These are phyloP conservation scores for Circinella minor DNA, from an alignment of 371 early-diverging fungal genomes.

Conservation along the genomic window DNA sequence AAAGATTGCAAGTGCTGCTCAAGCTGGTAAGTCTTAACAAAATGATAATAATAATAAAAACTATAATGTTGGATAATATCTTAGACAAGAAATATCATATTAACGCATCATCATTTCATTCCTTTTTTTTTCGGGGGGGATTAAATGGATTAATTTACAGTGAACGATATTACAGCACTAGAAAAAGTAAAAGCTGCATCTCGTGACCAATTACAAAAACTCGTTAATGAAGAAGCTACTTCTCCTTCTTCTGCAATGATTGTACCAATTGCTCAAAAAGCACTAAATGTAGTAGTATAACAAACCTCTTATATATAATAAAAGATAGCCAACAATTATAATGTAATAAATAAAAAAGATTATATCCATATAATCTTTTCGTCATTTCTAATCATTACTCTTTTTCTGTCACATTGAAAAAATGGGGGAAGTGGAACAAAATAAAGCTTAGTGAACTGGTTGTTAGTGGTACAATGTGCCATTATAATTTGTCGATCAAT, in stretches of 20 bases:
- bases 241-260: background rate
- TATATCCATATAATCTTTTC: background rate
- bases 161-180: background rate
- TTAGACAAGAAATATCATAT: too few relatives aligned
- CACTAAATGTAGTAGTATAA: conserved; percentile 1
- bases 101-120: too few relatives aligned
- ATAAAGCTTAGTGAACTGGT: background rate
- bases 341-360: background rate
- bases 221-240: conserved; percentile 3
- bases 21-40: conserved; percentile 25
- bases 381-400: background rate
- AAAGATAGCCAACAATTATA: background rate
- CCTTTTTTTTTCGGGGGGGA: too few relatives aligned
- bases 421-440: background rate
- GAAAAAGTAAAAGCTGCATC: conserved; percentile 4
- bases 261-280: conserved; percentile 8
- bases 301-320: background rate
- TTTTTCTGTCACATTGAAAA: background rate
- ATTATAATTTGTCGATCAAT: conserved; percentile 5
- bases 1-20: conserved; percentile 46
- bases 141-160: background rate
- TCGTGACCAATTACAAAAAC: conserved; percentile 1
- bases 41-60: too few relatives aligned
- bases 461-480: background rate
- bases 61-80: too few relatives aligned